Base-by-base conservation (phyloP, 768 basidiomycete species). In the Leccinum pellstonianum region DNA sequence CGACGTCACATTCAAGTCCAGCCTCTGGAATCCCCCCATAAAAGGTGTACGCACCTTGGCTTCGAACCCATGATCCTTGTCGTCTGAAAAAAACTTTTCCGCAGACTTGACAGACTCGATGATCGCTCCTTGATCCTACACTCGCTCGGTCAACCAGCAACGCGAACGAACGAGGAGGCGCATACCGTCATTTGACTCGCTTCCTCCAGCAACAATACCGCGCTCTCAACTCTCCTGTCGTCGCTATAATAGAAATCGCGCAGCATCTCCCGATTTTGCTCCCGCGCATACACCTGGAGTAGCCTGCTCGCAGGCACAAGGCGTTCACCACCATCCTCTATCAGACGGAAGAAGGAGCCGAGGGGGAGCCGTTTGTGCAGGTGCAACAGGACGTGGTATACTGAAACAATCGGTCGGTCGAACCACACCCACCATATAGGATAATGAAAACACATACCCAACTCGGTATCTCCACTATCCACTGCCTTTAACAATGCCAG, bases 191-290 rank as follows among this genome's bases (percentile, higher is more conserved):
- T 86, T 21, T 75, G 75, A 3, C 80, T 77, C 7, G 93, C 89
- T 72, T 98, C 97, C 48, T 92, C 91, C 21, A 99, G 75, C 38
- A 85, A 89, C 3, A 98, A 76, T n/a, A 90, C 82, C 0, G 95
- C 97, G 73, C 90, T 96, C 70, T 98, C 97, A 14, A 93, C 88
- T 50, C 95, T 82, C 56, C 97, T 81, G 74, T 98, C 97, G 67
- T 99, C 97, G 37, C 96, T 96, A 69, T 96, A 99, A 73, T 95
- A 98, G 75, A 95, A 98, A 71, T 99, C 95, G 15, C 94, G 81
- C 7, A 98, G 77, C 85, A 98, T 90, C 63, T 93, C 92, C 54
- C 90, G 80, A 70, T 96, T 91, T 67, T 93, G 93, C 70, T 95
- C 91, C 41, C 90, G 78, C 1, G 92, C 93, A 70, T 95, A 96